Evolutionary conservation across 2,329 filamentous ascomycete species (phyloP).

Genomic region (Eutypa lata): DNA sequence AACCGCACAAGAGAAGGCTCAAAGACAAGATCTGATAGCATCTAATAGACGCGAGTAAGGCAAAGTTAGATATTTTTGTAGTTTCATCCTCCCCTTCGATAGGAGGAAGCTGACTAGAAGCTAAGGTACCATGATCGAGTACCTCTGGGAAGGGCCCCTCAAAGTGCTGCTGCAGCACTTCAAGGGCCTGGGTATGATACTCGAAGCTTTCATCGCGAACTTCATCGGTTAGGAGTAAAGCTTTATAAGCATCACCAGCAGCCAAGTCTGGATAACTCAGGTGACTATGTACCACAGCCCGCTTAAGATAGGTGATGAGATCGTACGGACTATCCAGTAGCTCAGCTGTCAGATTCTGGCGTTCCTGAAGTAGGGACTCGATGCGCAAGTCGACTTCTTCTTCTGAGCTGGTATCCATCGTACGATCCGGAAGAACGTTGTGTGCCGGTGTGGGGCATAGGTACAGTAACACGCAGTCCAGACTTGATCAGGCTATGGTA

Average conservation of each 20-base stretch:
- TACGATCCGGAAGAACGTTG: neutral
- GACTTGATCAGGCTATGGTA: neutral
- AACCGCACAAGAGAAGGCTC: constrained; percentile 62
- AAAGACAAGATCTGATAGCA: constrained; percentile 58
- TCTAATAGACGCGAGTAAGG: constrained; percentile 49
- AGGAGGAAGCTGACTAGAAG: constrained; percentile 28
- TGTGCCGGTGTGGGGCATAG: neutral
- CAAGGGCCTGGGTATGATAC: constrained; percentile 68
- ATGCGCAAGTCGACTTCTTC: constrained; percentile 37
- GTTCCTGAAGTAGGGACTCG: constrained; percentile 48
- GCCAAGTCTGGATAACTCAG: constrained; percentile 89
- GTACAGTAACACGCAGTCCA: too few species aligned
- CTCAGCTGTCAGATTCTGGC: constrained; percentile 54
- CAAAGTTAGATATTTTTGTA: constrained; percentile 38
- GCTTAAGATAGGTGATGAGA: constrained; percentile 62
- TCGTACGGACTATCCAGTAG: constrained; percentile 56
- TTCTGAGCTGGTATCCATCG: constrained; percentile 22
- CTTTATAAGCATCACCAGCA: constrained; percentile 84
- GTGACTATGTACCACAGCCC: constrained; percentile 67
- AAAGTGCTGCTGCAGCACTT: constrained; percentile 43
- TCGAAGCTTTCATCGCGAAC: constrained; percentile 75
- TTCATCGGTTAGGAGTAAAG: constrained; percentile 82
- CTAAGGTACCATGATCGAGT: constrained; percentile 42
- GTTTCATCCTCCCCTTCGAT: constrained; percentile 30
- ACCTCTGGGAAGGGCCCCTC: constrained; percentile 39